Base-by-base conservation (phyloP, 805 yeast genomes). In the Torulaspora gathmanii region DNA sequence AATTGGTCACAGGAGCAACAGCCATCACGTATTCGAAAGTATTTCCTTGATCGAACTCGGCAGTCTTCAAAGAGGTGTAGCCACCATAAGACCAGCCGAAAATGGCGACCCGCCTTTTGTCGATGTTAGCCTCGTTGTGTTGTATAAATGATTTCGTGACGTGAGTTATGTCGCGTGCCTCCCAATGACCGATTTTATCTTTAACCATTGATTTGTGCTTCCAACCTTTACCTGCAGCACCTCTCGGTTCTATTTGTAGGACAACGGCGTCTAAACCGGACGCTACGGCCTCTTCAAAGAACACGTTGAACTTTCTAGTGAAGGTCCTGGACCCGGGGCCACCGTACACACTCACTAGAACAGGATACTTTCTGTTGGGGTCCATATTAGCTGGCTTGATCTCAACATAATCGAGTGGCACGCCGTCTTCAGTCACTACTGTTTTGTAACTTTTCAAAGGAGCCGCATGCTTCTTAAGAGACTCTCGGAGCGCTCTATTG, bases 1-100 rank as follows among this genome's bases (percentile, higher is more conserved):
- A 86, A 55, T 83, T 73, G 5, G 95, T 86, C 3, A 86, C 95
- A 0, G 95, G 95, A 0, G 95, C 95, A 33, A 86, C 89, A 0
- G 90, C 80, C 72, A 83, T 78, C 7, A 91, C 93, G 57, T 75
- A 86, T 49, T 80, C 80, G 69, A 86, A 85, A 0, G 74, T 72
- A 7, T 75, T 64, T 5, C 86, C 82, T 11, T 62, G 57, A 58
- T 86, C 95, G 38, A 69, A 71, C 61, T 86, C 95, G 27, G 85
- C 60, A 0, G 90, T 83, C 60, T 86, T 86, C 42, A 86, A 65
- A 0, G 91, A 81, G 7, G 82, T 71, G 58, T 82, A 86, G 0
- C 91, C 95, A 44, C 95, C 95, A 63, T 84, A 86, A 0, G 90
- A 82, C 90, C 93, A 86, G 12, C 95, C 95, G 90, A 93, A 86